Conservation (phyloP, 352 stramenopile genomes). For the Elongisporangium anandrum region DNA sequence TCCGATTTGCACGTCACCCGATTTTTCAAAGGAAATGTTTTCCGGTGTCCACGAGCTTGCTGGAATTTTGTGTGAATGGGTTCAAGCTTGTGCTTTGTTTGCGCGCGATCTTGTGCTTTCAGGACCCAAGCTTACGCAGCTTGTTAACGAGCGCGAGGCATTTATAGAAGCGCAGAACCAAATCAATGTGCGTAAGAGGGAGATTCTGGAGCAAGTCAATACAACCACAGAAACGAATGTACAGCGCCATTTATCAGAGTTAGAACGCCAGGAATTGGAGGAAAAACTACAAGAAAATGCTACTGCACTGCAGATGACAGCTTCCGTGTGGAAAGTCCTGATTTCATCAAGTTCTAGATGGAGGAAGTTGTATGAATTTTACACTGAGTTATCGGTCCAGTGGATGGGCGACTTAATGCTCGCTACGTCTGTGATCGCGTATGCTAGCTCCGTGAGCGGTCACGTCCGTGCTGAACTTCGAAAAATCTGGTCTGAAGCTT, state of each 20-base stretch:
- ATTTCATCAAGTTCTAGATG: slow-evolving; percentile 38
- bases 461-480: slow-evolving; percentile 17
- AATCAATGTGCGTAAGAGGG: slow-evolving; percentile 21
- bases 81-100: slow-evolving; percentile 43
- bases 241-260: slow-evolving; percentile 38
- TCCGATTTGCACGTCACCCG: slow-evolving; percentile 50
- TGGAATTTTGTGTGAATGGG: slow-evolving; percentile 58
- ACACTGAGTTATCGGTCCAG: slow-evolving; percentile 29
- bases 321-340: slow-evolving; percentile 50
- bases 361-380: slow-evolving; percentile 30
- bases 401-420: slow-evolving; percentile 64
- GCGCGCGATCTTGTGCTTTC: slow-evolving; percentile 49
- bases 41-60: slow-evolving; percentile 43
- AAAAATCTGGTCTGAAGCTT: slow-evolving; percentile 26
- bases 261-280: slow-evolving; percentile 45
- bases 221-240: slow-evolving; percentile 28
- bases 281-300: slow-evolving; percentile 43
- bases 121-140: slow-evolving; percentile 44
- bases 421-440: slow-evolving; percentile 42
- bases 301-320: slow-evolving; percentile 48
- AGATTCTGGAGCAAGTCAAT: slow-evolving; percentile 33
- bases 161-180: slow-evolving; percentile 30
- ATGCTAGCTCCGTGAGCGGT: slow-evolving; percentile 26
- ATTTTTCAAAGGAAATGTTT: slow-evolving; percentile 59
- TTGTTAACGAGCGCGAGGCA: slow-evolving; percentile 39